Percentiles rank a stretch among this genome's conserved stretches.
These are phyloP conservation scores for Botrytis elliptica DNA, from an alignment of 2,329 filamentous ascomycete species.

Conservation along the genomic window DNA sequence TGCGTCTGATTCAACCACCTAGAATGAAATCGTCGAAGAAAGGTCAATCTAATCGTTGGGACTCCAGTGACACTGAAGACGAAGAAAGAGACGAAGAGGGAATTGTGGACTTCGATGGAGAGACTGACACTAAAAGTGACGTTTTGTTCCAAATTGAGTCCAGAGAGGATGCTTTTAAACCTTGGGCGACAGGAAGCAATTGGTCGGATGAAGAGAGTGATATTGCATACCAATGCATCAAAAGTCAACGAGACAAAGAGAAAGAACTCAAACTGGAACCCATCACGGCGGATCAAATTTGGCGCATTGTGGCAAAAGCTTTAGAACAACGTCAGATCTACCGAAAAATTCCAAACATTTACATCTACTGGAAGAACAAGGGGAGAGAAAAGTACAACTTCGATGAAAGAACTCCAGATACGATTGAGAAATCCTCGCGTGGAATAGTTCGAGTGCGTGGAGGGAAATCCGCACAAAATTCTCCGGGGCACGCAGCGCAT, in stretches of 20 bases:
- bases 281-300: neutral
- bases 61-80: neutral
- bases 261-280: neutral
- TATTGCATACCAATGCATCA: conserved; percentile 11
- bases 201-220: conserved; percentile 6
- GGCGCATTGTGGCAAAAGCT: neutral
- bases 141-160: too few relatives aligned
- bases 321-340: neutral
- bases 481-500: too few relatives aligned
- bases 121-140: neutral
- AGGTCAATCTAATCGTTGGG: neutral
- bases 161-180: neutral
- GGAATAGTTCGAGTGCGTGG: neutral
- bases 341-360: conserved; percentile 1
- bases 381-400: conserved; percentile 5
- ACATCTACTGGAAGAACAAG: conserved; percentile 3
- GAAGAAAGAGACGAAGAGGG: neutral
- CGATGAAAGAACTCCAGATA: neutral
- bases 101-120: neutral
- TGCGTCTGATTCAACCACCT: neutral
- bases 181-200: conserved; percentile 1
- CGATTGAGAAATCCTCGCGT: neutral
- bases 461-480: neutral
- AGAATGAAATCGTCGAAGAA: neutral
- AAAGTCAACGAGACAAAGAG: conserved; percentile 10